Evolutionary conservation across 2,329 filamentous ascomycete species (phyloP), one percentile per base, ranked within the genome.

Genomic region (Arthroderma sp.): DNA sequence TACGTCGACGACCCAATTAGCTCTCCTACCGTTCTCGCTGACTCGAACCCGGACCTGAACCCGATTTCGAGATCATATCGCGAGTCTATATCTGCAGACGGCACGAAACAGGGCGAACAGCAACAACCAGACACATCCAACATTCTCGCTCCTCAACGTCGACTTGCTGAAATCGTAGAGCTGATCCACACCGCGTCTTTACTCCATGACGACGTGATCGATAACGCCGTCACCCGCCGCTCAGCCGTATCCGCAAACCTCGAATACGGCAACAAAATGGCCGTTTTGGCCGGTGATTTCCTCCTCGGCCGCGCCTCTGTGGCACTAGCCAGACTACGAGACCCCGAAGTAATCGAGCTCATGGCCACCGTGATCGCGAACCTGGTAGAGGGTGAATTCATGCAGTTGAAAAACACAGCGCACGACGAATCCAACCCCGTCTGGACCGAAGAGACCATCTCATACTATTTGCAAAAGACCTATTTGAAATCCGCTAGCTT

Each of bases 211-310:
- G 91, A 98, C 67, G 91, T 98, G 29, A 94, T 98, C 59, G 91
- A 98, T 61, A 84, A 89, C 61, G 93, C 88, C 1, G 73, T 85
- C 36, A 83, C 87, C 7, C 79, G 91, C 45, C 83, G 91, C 48
- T 85, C 85, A 29, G 78, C 80, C 2, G 83, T 85, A 5, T 94
- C 85, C 1, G 91, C 91, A 30, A 98, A 98, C 62, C 76, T 91
- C 49, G 85, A 88, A 57, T 96, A 96, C 57, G 91, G 91, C 51
- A 98, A 98, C 71, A 98, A 98, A 66, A 96, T 98, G 89, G 89
- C 91, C 9, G 89, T 98, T 2, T 68, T 98, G 52, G 91, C 91
- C 0, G 91, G 91, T n/a, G 91, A 98, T 61, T 98, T 98, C 59
- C 70, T 98, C 38, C 75, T 98, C 1, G 89, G 89, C 3, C 77